Evolutionary conservation across 176 grass and related monocot species (phyloP).

Genomic region (Dactylis glomerata): DNA sequence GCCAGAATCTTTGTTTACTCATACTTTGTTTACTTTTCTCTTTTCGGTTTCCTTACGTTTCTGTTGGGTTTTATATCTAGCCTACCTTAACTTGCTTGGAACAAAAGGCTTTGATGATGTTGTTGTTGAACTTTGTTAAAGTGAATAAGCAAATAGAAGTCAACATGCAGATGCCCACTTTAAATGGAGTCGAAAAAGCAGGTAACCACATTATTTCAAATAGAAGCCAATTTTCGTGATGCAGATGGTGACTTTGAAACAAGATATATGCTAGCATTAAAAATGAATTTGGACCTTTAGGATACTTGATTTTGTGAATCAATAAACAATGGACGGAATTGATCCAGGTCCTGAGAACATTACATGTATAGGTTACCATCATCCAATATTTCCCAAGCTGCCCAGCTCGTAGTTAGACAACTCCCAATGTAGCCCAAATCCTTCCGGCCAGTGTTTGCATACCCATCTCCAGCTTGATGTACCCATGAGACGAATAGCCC

Average conservation of each 20-base stretch:
- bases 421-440: not conserved
- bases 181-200: not conserved
- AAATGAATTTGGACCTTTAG: not conserved
- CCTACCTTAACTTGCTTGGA: no score
- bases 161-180: not conserved
- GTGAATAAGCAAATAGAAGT: not conserved
- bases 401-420: not conserved
- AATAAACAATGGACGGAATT: not conserved
- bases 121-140: not conserved
- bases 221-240: not conserved
- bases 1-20: no score
- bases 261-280: not conserved
- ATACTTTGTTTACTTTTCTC: no score
- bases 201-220: not conserved
- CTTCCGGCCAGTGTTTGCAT: not conserved
- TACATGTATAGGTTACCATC: not conserved
- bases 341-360: not conserved
- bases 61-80: no score
- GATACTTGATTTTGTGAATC: not conserved
- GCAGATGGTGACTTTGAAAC: slow-evolving; percentile 1
- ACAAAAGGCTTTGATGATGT: no score
- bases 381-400: not conserved
- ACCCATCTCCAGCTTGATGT: not conserved
- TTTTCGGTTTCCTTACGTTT: no score
- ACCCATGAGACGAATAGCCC: not conserved